These are phyloP conservation scores for Peltaster fructicola DNA, from an alignment of 2,329 filamentous ascomycete genomes.

Conservation along the genomic window DNA sequence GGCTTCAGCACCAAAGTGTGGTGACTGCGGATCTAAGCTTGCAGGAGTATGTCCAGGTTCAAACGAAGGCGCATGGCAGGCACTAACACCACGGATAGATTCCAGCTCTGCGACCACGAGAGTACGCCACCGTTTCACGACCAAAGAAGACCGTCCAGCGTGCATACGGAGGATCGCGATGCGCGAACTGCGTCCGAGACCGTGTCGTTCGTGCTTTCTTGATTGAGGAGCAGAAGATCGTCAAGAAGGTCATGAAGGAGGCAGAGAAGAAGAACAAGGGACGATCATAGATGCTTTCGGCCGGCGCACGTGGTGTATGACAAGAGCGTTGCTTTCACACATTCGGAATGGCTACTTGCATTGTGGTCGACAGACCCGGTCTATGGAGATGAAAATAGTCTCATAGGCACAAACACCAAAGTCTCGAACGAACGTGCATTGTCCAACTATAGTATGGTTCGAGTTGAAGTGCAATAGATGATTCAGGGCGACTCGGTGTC, in stretches of 20 bases:
- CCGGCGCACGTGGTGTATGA: too few relatives aligned
- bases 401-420: too few relatives aligned
- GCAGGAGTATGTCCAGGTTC: conserved; percentile 62
- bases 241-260: conserved; percentile 99
- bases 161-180: conserved; percentile 95
- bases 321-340: too few relatives aligned
- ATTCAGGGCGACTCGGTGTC: too few relatives aligned
- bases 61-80: not conserved
- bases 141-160: conserved; percentile 99
- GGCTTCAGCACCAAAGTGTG: conserved; percentile 94
- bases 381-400: too few relatives aligned
- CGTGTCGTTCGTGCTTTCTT: conserved; percentile 95
- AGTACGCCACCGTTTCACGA: conserved; percentile 93
- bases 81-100: conserved; percentile 35
- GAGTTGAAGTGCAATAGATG: too few relatives aligned
- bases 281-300: conserved; percentile 14
- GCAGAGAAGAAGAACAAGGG: conserved; percentile 50
- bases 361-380: too few relatives aligned
- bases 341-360: too few relatives aligned
- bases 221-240: conserved; percentile 99
- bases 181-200: conserved; percentile 96
- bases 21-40: conserved; percentile 97
- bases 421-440: too few relatives aligned
- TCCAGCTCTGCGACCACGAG: conserved; percentile 91
- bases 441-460: too few relatives aligned